phyloP scores from a whole-genome alignment of 2,329 filamentous ascomycete genomes.

The Diplocarpon rosae region DNA sequence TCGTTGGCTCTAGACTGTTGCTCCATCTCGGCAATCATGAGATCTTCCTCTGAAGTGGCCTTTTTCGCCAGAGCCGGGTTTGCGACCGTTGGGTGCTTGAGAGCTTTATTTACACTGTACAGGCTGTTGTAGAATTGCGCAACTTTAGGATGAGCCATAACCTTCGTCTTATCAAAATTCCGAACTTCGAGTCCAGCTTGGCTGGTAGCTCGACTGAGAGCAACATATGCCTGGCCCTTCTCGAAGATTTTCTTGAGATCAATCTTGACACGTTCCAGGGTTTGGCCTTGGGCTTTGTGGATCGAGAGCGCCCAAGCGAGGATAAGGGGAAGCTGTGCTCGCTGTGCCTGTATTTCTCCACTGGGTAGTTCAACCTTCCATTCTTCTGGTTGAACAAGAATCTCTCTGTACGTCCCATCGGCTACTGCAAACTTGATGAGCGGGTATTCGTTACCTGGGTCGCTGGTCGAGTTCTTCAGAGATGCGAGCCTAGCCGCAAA shows the following conservation, averaged over 20 bases:
- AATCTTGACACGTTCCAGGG: constrained; percentile 78
- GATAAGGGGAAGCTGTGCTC: constrained; percentile 75
- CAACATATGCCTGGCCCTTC: constrained; percentile 95
- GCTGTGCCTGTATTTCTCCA: constrained; percentile 83
- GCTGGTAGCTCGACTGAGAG: constrained; percentile 80
- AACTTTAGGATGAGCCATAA: constrained; percentile 87
- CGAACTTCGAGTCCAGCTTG: constrained; percentile 81
- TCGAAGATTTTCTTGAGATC: constrained; percentile 89
- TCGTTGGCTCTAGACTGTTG: constrained; percentile 2
- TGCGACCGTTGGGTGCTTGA: constrained; percentile 24
- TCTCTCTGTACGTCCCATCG: constrained; percentile 63
- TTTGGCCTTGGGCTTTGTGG: constrained; percentile 96
- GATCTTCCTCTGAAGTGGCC: constrained; percentile 14
- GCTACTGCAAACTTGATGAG: constrained; percentile 73
- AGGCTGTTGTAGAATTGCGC: constrained; percentile 76
- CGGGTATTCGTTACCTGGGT: constrained; percentile 54
- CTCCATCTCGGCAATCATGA: constrained; percentile 10
- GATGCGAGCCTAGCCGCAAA: constrained; percentile 34
- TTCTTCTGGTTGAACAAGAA: constrained; percentile 76
- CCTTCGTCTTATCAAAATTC: constrained; percentile 78
- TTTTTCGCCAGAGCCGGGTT: constrained; percentile 10
- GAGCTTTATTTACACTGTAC: constrained; percentile 53
- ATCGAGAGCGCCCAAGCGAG: constrained; percentile 95
- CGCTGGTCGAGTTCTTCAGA: constrained; percentile 28
- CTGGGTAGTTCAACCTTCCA: constrained; percentile 98